Evolutionary conservation across 331 rosid genomes (phyloP).

Genomic region (Acacia pycnantha): DNA sequence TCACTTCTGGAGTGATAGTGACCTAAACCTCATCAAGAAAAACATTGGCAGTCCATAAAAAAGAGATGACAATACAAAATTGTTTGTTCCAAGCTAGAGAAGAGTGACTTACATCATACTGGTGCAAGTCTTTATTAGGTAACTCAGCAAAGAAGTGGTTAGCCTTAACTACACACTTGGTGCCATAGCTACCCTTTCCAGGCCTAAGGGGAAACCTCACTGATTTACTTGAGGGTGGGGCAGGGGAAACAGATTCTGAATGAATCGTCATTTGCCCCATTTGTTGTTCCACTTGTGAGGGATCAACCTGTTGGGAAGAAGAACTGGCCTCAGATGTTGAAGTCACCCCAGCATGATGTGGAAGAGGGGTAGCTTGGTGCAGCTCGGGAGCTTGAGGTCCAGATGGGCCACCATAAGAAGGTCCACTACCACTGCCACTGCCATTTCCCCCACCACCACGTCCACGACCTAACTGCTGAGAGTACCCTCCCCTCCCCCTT

Average conservation of each 20-base stretch:
- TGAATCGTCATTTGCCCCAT: conserved; percentile 41
- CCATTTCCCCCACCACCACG: conserved; percentile 41
- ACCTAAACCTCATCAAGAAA: conserved; percentile 49
- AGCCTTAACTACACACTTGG: conserved; percentile 70
- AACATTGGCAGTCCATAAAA: background rate
- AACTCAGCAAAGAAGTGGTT: conserved; percentile 92
- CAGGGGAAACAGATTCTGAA: conserved; percentile 47
- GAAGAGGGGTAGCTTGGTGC: conserved; percentile 95
- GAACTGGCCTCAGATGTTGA: conserved; percentile 59
- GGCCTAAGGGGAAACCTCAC: conserved; percentile 94
- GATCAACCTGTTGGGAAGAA: conserved; percentile 49
- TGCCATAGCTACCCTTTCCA: conserved; percentile 78
- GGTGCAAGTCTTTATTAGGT: conserved; percentile 88
- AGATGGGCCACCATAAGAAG: conserved; percentile 67
- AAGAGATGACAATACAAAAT: background rate
- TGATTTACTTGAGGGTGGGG: conserved; percentile 67
- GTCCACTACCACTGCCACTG: conserved; percentile 48
- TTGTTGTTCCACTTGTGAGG: conserved; percentile 39
- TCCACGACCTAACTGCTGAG: conserved; percentile 76
- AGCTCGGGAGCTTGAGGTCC: conserved; percentile 83
- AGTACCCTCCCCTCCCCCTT: conserved; percentile 77
- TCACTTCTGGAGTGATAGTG: conserved; percentile 85
- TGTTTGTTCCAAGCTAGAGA: background rate
- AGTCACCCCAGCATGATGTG: conserved; percentile 55
- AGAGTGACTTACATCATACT: conserved; percentile 75